phyloP scores from a whole-genome alignment of 257 asterid species.

The Eucommia ulmoides region DNA sequence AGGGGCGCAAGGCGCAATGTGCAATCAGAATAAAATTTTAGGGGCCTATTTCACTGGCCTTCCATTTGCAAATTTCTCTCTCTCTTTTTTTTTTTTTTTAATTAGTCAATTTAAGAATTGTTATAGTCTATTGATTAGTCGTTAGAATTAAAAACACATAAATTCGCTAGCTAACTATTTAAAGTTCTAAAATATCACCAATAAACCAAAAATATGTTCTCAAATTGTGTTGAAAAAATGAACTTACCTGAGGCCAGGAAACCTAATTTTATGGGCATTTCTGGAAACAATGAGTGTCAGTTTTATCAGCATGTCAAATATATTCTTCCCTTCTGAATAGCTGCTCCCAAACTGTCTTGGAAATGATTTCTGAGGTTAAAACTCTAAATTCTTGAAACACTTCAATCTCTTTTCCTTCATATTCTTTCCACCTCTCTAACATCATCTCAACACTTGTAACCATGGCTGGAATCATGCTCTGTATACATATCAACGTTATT shows the following conservation, averaged over 20 bases:
- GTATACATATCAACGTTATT: no score
- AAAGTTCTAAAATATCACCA: background rate
- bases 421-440: constrained; percentile 31
- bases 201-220: no score
- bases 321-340: constrained; percentile 38
- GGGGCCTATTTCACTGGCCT: no score
- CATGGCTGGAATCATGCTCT: constrained; percentile 53
- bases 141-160: no score
- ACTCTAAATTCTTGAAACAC: constrained; percentile 26
- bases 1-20: no score
- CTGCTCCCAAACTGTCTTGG: constrained; percentile 67
- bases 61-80: background rate
- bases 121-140: background rate
- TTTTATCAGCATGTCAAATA: constrained; percentile 28
- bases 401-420: constrained; percentile 29
- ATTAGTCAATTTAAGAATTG: background rate
- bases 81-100: no score
- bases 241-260: constrained; percentile 15
- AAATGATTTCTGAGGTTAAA: constrained; percentile 42
- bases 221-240: no score
- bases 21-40: no score
- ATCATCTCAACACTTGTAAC: constrained; percentile 25
- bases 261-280: constrained; percentile 9
- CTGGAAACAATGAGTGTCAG: constrained; percentile 13
- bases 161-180: background rate